Conservation (phyloP, 163 green algal genomes). For the Chlamydomonas reinhardtii region DNA sequence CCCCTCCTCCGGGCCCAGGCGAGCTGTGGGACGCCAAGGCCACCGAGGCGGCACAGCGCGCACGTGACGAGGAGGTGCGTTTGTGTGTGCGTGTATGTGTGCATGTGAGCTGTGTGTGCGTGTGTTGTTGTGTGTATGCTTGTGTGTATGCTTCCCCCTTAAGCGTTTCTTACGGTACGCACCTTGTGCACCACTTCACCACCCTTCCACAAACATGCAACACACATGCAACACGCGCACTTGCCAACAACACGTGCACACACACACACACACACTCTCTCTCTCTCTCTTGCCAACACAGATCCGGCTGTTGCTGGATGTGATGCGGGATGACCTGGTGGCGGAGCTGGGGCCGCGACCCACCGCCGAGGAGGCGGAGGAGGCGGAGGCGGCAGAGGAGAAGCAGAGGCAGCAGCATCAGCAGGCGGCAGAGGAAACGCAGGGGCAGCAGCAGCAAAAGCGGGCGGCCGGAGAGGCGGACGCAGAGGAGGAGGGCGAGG, state of each 20-base stretch:
- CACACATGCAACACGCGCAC: too few species aligned
- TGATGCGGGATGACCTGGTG: slow-evolving; percentile 52
- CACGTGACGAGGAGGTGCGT: slow-evolving; percentile 72
- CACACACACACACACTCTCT: too few species aligned
- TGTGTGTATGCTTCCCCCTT: too few species aligned
- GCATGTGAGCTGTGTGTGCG: too few species aligned
- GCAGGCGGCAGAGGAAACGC: neutral
- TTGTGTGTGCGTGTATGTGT: too few species aligned
- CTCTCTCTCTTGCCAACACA: too few species aligned
- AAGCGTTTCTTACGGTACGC: too few species aligned
- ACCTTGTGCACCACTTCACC: too few species aligned
- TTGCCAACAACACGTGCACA: too few species aligned
- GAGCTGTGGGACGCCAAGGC: slow-evolving; percentile 75
- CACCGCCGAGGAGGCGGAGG: neutral
- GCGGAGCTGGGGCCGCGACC: slow-evolving; percentile 7
- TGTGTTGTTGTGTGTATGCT: too few species aligned
- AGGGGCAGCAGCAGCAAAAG: slow-evolving; percentile 22
- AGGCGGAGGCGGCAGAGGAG: slow-evolving; percentile 1
- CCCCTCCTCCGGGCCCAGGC: neutral
- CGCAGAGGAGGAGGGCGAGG: neutral
- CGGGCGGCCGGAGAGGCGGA: neutral
- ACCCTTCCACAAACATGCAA: too few species aligned
- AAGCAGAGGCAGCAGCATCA: neutral
- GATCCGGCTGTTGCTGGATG: slow-evolving; percentile 62
- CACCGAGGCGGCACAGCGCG: slow-evolving; percentile 70